Base-by-base conservation (phyloP, 495 filamentous ascomycete species). In the Achaetomiella virescens region DNA sequence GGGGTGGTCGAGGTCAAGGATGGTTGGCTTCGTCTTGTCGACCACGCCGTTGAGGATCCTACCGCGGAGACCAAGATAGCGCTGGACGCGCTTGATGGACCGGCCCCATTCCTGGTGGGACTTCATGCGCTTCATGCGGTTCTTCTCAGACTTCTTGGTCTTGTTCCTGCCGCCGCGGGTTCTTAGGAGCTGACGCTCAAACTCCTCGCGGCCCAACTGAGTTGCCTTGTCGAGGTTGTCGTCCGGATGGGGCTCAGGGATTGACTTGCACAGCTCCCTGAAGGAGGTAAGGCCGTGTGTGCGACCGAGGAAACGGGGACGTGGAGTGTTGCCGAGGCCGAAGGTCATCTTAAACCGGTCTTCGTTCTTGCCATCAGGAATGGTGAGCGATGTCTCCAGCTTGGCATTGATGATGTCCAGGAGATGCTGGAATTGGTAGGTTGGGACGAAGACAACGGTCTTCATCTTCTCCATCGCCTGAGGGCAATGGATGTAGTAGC, bases 401-500 rank as follows among this genome's bases (percentile, higher is more conserved):
- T 68, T 65, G 1, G 65, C 49, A 64, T 87, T 89, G 64, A 89
- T 81, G 14, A 80, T 72, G 2, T 72, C 47, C 0, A 93, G 68
- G 10, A 89, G 73, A 31, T 70, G 60, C 58, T 79, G 57, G 29
- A 89, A 79, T 62, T 93, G 86, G 4, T 61, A 46, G 3, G 79
- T 79, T 7, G 86, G 81, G 3, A 90, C 78, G 17, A 92, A 74
- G 18, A 90, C 60, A 9, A 87, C 62, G 9, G 83, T 78, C 44
- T 81, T 75, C n/a, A n/a, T n/a, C 31, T 66, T 55, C 8, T 66
- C 62, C 10, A 66, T 49, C 6, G 69, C 61, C 14, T 58, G 44
- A 0, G 82, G 81, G 21, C 82, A 72, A 55, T 81, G 72, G 42
- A 90, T 67, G 61, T 86, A 90, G 70, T 86, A 90, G 38, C 89